Base-by-base conservation (phyloP, 2,329 filamentous ascomycete species). In the Alternaria triticimaculans region DNA sequence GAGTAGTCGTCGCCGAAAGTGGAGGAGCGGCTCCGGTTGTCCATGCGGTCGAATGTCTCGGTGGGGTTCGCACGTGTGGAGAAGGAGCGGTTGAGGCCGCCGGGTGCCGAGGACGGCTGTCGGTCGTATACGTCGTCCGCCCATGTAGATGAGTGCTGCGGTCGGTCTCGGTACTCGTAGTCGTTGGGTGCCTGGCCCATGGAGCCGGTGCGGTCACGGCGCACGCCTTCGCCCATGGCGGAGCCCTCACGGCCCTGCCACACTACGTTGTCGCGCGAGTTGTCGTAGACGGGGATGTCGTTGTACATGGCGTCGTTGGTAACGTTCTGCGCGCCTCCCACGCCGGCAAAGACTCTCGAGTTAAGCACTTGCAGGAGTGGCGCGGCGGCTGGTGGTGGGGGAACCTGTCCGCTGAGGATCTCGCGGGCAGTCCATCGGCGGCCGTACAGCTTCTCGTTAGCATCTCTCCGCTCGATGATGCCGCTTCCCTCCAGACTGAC, bases 401-500 rank as follows among this genome's bases (percentile, higher is more conserved):
- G 87, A 43, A 98, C 88, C 33, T 87, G 86, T 33, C 96, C 96
- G 60, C 87, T 88, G 41, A 99, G 87, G 48, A 99, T 87, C 78
- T 97, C 91, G 66, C 86, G 84, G 14, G 96, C 96, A 9, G 92
- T 94, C 80, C 92, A 87, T 65, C 92, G 89, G 62, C 90, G 88
- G 66, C 93, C 92, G 80, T 99, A 99, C 65, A 99, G 87, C 83
- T 97, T 97, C 82, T 97, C 92, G 78, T 99, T 99, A 72, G 96
- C 96, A 81, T 99, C 96, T 82, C 94, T 91, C 68, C 96, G 89
- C 83, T 99, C 96, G 67, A 98, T 92, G 69, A 99, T 90, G 57
- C 92, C 94, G 65, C 92, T 95, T 21, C 96, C 96, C 80, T 99
- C 96, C 70, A 99, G 84, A 72, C 92, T 96, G 51, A 99, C 94